Percentiles rank a stretch among this genome's conserved stretches.
These are phyloP conservation scores for Citrullus colocynthis DNA, from an alignment of 306 rosid genomes.

Conservation along the genomic window DNA sequence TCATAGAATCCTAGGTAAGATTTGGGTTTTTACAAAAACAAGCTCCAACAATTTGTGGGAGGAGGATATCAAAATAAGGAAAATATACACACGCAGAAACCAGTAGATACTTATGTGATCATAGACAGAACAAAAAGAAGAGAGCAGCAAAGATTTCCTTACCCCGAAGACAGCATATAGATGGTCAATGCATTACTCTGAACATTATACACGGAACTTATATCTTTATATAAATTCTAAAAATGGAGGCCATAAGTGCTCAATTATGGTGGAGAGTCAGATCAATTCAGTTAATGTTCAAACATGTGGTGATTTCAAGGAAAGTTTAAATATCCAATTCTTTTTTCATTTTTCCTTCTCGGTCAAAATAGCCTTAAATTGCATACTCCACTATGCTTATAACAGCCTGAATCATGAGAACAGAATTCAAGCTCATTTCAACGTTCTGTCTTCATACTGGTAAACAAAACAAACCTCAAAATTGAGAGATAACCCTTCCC, in stretches of 20 bases:
- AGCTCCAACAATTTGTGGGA: background rate
- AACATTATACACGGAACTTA: background rate
- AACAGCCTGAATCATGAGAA: background rate
- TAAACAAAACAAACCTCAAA: constrained; percentile 42
- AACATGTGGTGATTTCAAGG: background rate
- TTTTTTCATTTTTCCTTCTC: background rate
- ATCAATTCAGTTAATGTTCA: background rate
- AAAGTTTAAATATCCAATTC: background rate
- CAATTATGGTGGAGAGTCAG: background rate
- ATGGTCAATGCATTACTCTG: background rate
- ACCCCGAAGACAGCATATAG: background rate
- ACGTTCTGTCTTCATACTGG: background rate
- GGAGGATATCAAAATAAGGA: background rate
- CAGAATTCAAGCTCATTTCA: background rate
- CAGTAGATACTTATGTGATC: background rate
- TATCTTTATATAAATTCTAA: background rate
- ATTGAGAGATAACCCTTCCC: constrained; percentile 79
- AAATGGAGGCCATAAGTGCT: background rate
- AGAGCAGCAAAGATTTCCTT: background rate
- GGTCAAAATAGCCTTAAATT: background rate
- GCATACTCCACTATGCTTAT: background rate
- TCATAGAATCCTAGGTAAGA: background rate
- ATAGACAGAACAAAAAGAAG: background rate
- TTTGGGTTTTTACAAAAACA: background rate
- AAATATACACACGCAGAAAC: background rate